Percentiles rank a stretch among this genome's conserved stretches.
phyloP scores from a whole-genome alignment of 2,329 filamentous ascomycete species.

The Allantophomopsis cytisporea region DNA sequence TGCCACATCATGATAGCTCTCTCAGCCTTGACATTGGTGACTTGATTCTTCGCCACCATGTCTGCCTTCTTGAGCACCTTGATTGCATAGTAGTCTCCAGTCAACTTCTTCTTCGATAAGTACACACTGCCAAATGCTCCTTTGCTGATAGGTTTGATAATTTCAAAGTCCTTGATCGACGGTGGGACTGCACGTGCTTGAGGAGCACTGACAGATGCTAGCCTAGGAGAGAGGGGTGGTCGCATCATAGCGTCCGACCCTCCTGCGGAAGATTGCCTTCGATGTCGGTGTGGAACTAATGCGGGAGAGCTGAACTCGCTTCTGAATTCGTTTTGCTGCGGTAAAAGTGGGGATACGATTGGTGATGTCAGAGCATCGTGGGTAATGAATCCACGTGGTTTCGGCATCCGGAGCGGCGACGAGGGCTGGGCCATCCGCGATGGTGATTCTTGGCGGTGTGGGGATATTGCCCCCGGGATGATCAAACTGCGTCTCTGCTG shows the following conservation, averaged over 20 bases:
- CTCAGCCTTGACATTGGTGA: slow-evolving; percentile 97
- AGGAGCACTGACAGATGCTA: slow-evolving; percentile 62
- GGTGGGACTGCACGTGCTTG: slow-evolving; percentile 82
- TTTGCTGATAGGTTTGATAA: slow-evolving; percentile 98
- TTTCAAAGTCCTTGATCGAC: slow-evolving; percentile 98
- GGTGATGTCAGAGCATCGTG: slow-evolving; percentile 66
- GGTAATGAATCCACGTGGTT: slow-evolving; percentile 53
- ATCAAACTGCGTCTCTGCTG: slow-evolving; percentile 80
- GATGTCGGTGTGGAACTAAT: slow-evolving; percentile 54
- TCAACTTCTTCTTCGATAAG: slow-evolving; percentile 95
- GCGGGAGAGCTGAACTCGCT: slow-evolving; percentile 72
- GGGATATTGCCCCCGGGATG: slow-evolving; percentile 65
- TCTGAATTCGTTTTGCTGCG: slow-evolving; percentile 24
- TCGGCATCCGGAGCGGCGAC: slow-evolving; percentile 75
- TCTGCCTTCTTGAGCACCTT: slow-evolving; percentile 99
- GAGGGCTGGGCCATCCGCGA: slow-evolving; percentile 63
- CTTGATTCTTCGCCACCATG: slow-evolving; percentile 99
- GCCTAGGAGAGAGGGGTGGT: slow-evolving; percentile 68
- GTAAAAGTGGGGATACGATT: slow-evolving; percentile 77
- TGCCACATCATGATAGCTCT: slow-evolving; percentile 99
- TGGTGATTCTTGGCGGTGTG: slow-evolving; percentile 78
- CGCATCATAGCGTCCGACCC: slow-evolving; percentile 52
- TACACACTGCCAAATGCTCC: slow-evolving; percentile 98
- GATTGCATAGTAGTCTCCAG: slow-evolving; percentile 96
- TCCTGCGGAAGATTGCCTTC: slow-evolving; percentile 82